Base-by-base conservation (phyloP, 1,284 basidiomycete genomes). In the Ustilago bromivora region DNA sequence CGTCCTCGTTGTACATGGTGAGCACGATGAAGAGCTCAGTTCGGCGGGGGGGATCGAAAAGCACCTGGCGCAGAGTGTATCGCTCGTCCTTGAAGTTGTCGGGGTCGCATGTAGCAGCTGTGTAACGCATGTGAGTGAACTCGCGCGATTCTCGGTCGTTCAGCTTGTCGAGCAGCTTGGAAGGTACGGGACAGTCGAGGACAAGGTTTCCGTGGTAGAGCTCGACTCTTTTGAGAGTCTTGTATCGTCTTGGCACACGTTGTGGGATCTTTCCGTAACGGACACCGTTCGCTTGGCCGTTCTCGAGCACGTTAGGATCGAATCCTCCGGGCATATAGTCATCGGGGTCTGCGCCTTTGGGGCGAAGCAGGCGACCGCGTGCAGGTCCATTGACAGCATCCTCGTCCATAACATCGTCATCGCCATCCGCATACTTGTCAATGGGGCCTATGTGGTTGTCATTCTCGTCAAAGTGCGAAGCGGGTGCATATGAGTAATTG, bases 71-170 rank as follows among this genome's bases (percentile, higher is more conserved):
- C 11, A 85, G 61, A 11, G 82, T 84, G 65, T 82, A 85, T 31
- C 78, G 67, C 62, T 85, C 83, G 38, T 89, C 89, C 84, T 94
- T 91, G 84, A 98, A 98, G 51, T 95, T 92, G 85, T 99, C 94
- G 0, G 96, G 95, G 54, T 81, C 79, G 63, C 82, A 82, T 1
- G 83, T 84, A n/a, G 82, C 81, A 19, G 85, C 85, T 1, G 83
- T 82, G 64, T 85, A 84, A 11, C 77, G 90, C 64, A 93, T 93
- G 82, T 91, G 91, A 82, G 89, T 92, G 87, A 94, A 95, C 88
- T 98, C 96, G 35, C 90, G 89, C 56, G 92, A 91, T 49, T 93
- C 92, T 71, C 91, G 90, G 67, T 93, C 89, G 3, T 94, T 94
- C 35, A 98, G 88, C 62, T 96, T 82, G 55, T 72, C 64, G 41